phyloP scores from a whole-genome alignment of 495 filamentous ascomycete genomes.

The Penicillium lagena region DNA sequence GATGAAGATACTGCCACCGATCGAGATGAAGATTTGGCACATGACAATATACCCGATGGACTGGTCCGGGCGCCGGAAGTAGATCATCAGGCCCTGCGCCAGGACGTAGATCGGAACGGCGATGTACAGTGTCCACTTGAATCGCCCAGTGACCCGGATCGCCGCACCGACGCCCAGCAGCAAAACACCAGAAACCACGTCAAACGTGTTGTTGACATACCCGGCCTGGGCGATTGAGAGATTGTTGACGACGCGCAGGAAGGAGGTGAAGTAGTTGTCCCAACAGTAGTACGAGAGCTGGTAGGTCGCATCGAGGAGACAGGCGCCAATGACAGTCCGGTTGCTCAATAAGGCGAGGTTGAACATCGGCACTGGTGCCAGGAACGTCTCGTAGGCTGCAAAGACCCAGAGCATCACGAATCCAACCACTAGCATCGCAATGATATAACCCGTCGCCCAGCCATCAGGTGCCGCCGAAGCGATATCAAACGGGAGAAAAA shows the following conservation, averaged over 20 bases:
- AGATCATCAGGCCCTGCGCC: conserved; percentile 50
- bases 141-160: conserved; percentile 47
- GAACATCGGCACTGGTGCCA: conserved; percentile 47
- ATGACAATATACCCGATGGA: conserved; percentile 60
- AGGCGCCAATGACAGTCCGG: conserved; percentile 50
- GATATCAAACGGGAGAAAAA: conserved; percentile 51
- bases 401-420: conserved; percentile 46
- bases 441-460: conserved; percentile 43
- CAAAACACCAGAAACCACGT: conserved; percentile 40
- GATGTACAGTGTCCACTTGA: conserved; percentile 48
- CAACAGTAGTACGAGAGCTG: conserved; percentile 43
- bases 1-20: conserved; percentile 50
- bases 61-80: conserved; percentile 52
- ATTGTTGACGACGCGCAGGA: conserved; percentile 59
- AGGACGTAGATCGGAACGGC: conserved; percentile 54
- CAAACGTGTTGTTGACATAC: conserved; percentile 44
- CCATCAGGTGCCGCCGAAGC: conserved; percentile 21
- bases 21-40: conserved; percentile 66
- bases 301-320: conserved; percentile 43
- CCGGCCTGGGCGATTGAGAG: conserved; percentile 46
- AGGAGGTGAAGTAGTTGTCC: conserved; percentile 50
- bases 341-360: conserved; percentile 35
- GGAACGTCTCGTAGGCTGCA: conserved; percentile 44
- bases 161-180: conserved; percentile 39
- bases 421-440: conserved; percentile 49